Evolutionary conservation across 345 rosid species (phyloP).

Genomic region (Eucalyptus caleyi): DNA sequence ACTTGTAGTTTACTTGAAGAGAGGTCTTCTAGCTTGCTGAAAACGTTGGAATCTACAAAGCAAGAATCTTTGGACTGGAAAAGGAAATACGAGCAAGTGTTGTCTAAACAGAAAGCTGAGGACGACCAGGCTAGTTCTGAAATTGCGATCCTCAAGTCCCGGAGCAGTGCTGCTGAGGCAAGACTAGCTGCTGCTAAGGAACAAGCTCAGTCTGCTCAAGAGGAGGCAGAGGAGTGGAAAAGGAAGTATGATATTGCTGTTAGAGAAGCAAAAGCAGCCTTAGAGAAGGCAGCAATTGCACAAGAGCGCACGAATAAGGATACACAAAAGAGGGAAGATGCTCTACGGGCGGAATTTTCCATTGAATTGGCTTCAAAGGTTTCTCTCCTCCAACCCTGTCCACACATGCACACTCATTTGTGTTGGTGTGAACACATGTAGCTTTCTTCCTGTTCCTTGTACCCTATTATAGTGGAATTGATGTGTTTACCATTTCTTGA

Average conservation of each 20-base stretch:
- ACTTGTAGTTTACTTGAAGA: constrained; percentile 68
- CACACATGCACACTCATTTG: background rate
- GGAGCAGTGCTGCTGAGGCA: constrained; percentile 90
- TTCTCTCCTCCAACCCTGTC: background rate
- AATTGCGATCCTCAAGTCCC: constrained; percentile 62
- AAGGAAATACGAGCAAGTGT: constrained; percentile 56
- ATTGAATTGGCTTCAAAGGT: constrained; percentile 64
- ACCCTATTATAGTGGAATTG: background rate
- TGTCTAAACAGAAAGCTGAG: constrained; percentile 65
- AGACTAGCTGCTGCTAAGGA: constrained; percentile 94
- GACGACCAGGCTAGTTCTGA: constrained; percentile 70
- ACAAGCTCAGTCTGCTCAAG: constrained; percentile 78
- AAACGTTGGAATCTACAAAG: constrained; percentile 60
- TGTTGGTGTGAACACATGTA: background rate
- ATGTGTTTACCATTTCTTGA: background rate
- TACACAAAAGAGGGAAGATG: constrained; percentile 81
- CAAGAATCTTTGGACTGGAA: constrained; percentile 70
- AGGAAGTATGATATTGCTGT: constrained; percentile 81
- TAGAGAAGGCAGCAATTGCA: constrained; percentile 82
- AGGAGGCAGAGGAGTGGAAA: constrained; percentile 91
- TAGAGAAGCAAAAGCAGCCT: constrained; percentile 81
- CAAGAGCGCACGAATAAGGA: constrained; percentile 79
- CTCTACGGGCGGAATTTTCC: constrained; percentile 64
- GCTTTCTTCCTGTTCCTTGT: background rate
- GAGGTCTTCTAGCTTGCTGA: constrained; percentile 65